A percentile compares a stretch with the other conserved stretches of the same genome.
Conservation (phyloP, 495 filamentous ascomycete species). For the Choiromyces venosus region DNA sequence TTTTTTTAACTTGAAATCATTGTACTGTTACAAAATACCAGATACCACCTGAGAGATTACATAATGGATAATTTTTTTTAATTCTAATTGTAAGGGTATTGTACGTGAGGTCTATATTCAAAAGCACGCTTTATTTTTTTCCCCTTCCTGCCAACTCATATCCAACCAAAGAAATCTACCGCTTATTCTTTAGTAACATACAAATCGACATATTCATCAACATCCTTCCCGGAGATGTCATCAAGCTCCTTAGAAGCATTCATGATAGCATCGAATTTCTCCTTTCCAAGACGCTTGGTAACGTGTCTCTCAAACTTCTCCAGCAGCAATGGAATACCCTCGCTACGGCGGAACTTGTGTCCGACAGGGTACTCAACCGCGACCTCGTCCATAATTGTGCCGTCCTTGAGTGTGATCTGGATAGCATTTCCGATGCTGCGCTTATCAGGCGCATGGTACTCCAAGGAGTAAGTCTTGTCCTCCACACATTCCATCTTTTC, state of each 20-base stretch:
- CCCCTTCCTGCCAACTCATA: neutral
- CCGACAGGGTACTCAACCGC: constrained; percentile 94
- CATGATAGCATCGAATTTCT: constrained; percentile 70
- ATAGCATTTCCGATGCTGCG: constrained; percentile 95
- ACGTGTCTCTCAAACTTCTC: constrained; percentile 92
- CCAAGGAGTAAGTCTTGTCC: constrained; percentile 84
- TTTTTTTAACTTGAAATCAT: neutral
- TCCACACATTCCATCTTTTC: constrained; percentile 91
- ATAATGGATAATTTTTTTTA: neutral
- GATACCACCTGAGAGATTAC: neutral
- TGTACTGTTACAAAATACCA: neutral
- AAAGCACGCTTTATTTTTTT: constrained; percentile 1
- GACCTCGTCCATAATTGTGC: constrained; percentile 84
- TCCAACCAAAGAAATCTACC: constrained; percentile 2
- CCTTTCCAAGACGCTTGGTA: constrained; percentile 68
- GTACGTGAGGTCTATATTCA: neutral
- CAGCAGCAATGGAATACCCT: constrained; percentile 94
- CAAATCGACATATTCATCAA: constrained; percentile 90
- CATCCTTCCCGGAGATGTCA: constrained; percentile 54
- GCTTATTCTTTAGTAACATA: constrained; percentile 65
- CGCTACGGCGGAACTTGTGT: constrained; percentile 82
- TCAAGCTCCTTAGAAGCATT: constrained; percentile 69
- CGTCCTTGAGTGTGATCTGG: constrained; percentile 87
- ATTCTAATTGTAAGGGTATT: neutral
- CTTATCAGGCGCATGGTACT: constrained; percentile 89